These are phyloP conservation scores for Vitellaria paradoxa DNA, from an alignment of 179 eudicot genomes.

Conservation along the genomic window DNA sequence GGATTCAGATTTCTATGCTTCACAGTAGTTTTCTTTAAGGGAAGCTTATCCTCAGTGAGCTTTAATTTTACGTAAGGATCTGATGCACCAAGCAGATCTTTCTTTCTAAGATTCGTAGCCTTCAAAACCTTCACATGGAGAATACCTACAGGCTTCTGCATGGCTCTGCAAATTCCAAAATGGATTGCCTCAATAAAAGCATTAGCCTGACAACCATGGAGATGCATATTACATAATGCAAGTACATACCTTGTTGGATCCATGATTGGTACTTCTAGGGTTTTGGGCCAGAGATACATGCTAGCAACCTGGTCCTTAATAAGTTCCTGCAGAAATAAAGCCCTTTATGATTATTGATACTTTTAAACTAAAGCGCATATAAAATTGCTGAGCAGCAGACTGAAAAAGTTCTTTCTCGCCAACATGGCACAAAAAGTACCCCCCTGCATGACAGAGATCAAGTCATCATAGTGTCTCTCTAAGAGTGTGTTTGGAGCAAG, in stretches of 20 bases:
- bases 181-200: background rate
- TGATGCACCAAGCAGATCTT: slow-evolving; percentile 76
- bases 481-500: too few relatives aligned
- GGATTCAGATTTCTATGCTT: slow-evolving; percentile 83
- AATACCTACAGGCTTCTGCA: slow-evolving; percentile 76
- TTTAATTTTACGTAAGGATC: slow-evolving; percentile 81
- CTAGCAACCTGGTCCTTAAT: slow-evolving; percentile 84
- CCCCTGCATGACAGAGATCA: too few relatives aligned
- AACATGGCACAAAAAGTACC: too few relatives aligned
- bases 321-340: too few relatives aligned
- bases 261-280: slow-evolving; percentile 69
- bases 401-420: background rate
- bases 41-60: slow-evolving; percentile 73
- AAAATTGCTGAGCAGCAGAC: background rate
- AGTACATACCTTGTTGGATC: slow-evolving; percentile 66
- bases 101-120: slow-evolving; percentile 74
- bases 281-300: slow-evolving; percentile 92
- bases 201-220: background rate
- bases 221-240: background rate
- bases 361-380: background rate
- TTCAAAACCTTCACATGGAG: slow-evolving; percentile 68
- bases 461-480: too few relatives aligned
- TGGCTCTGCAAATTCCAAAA: slow-evolving; percentile 46
- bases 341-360: background rate
- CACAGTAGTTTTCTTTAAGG: slow-evolving; percentile 79